These are phyloP conservation scores for Pseudomonodictys pantanalensis DNA, from an alignment of 495 filamentous ascomycete genomes.

Conservation along the genomic window DNA sequence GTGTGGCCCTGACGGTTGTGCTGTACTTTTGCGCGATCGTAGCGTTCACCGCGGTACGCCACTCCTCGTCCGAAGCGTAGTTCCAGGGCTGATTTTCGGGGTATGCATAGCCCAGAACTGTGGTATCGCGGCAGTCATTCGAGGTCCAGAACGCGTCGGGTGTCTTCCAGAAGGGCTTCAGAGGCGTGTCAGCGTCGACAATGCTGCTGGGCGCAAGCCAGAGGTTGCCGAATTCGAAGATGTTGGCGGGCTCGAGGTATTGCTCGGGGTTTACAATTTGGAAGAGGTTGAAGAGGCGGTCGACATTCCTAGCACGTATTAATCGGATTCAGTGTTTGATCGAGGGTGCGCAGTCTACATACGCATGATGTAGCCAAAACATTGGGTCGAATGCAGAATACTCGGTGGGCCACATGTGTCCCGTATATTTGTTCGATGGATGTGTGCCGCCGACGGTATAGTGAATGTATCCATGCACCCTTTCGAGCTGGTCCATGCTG, in stretches of 20 bases:
- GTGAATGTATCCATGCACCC: conserved; percentile 13
- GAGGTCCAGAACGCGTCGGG: conserved; percentile 43
- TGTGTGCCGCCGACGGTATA: conserved; percentile 1
- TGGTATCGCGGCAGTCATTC: conserved; percentile 34
- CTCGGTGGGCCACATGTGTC: conserved; percentile 21
- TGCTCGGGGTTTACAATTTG: conserved; percentile 40
- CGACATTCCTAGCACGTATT: conserved; percentile 49
- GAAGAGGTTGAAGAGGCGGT: conserved; percentile 50
- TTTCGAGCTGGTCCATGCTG: conserved; percentile 3
- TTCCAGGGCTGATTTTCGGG: conserved; percentile 39
- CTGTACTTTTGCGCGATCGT: conserved; percentile 15
- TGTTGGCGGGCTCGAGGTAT: conserved; percentile 32
- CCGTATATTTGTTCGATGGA: background rate
- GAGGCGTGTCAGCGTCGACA: conserved; percentile 43
- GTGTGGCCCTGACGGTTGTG: background rate
- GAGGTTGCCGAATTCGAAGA: conserved; percentile 36
- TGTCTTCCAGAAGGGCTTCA: conserved; percentile 48
- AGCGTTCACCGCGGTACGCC: conserved; percentile 2
- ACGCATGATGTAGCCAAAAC: conserved; percentile 27
- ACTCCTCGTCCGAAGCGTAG: background rate
- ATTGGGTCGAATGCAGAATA: conserved; percentile 25
- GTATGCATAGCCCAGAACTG: conserved; percentile 49
- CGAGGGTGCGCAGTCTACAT: background rate
- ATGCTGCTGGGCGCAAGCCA: conserved; percentile 32
- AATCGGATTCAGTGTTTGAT: conserved; percentile 36